Conservation (phyloP, 306 rosid genomes). For the Quercus berberidifolia region DNA sequence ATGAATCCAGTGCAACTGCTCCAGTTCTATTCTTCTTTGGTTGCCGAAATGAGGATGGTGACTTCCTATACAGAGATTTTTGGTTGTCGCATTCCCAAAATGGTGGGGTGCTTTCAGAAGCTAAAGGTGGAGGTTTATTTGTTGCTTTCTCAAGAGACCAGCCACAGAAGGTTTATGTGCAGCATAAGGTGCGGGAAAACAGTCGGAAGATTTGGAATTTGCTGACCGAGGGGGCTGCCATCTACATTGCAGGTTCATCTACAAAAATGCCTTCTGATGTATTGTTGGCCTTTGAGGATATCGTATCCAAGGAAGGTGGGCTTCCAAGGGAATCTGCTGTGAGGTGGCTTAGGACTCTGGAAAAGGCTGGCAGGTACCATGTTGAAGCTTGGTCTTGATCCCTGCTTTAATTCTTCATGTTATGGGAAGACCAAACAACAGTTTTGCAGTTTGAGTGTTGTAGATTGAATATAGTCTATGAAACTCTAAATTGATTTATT, state of each 20-base stretch:
- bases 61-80: conserved; percentile 73
- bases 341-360: conserved; percentile 70
- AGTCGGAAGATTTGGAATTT: conserved; percentile 64
- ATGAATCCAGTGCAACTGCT: conserved; percentile 45
- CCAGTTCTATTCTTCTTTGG: conserved; percentile 85
- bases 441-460: background rate
- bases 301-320: conserved; percentile 58
- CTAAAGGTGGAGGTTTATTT: conserved; percentile 75
- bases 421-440: background rate
- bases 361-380: conserved; percentile 65
- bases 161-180: conserved; percentile 79
- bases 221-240: conserved; percentile 65
- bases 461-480: background rate
- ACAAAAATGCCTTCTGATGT: conserved; percentile 93
- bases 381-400: conserved; percentile 80
- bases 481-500: too few relatives aligned
- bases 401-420: background rate
- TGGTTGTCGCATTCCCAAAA: conserved; percentile 62
- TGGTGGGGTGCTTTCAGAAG: conserved; percentile 70
- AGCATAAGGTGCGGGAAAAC: conserved; percentile 79
- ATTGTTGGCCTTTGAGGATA: conserved; percentile 70
- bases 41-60: conserved; percentile 63
- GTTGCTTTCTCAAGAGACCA: conserved; percentile 92
- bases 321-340: conserved; percentile 60
- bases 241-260: conserved; percentile 89